phyloP scores from a whole-genome alignment of 225 moss, liverwort and hornwort genomes.

The Ulota crispa region DNA sequence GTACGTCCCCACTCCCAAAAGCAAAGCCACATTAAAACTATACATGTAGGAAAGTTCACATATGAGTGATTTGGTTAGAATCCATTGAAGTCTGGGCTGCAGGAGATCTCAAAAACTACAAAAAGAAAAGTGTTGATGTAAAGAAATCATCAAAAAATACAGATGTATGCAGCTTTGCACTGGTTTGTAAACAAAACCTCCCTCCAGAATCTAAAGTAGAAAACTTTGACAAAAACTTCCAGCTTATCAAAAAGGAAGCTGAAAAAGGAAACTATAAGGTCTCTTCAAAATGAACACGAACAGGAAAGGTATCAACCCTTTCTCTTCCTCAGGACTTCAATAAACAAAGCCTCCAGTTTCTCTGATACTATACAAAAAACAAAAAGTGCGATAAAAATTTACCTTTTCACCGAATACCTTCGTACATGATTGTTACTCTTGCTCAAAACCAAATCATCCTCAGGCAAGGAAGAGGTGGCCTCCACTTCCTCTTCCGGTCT shows the following conservation, averaged over 20 bases:
- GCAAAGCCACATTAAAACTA: no score
- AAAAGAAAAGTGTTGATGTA: conserved; percentile 4
- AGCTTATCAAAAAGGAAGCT: conserved; percentile 69
- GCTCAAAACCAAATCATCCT: conserved; percentile 33
- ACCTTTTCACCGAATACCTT: conserved; percentile 33
- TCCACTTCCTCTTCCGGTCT: conserved; percentile 58
- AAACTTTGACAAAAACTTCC: conserved; percentile 45
- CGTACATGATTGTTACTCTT: conserved; percentile 38
- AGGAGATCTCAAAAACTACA: conserved; percentile 6
- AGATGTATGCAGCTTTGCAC: conserved; percentile 40
- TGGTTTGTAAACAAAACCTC: conserved; percentile 38
- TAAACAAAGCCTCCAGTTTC: conserved; percentile 20
- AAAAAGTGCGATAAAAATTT: neutral
- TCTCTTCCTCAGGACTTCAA: conserved; percentile 28
- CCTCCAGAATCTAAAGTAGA: conserved; percentile 35
- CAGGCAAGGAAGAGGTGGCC: conserved; percentile 49
- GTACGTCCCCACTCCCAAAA: no score
- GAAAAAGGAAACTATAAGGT: conserved; percentile 39
- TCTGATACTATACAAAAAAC: conserved; percentile 42
- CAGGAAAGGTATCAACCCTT: conserved; percentile 29
- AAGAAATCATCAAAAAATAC: conserved; percentile 41
- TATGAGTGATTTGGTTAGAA: no score
- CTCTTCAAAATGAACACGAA: conserved; percentile 36
- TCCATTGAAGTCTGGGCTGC: neutral
- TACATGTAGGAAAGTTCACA: no score